phyloP scores from a whole-genome alignment of 345 rosid genomes.

The Physaria fendleri region DNA sequence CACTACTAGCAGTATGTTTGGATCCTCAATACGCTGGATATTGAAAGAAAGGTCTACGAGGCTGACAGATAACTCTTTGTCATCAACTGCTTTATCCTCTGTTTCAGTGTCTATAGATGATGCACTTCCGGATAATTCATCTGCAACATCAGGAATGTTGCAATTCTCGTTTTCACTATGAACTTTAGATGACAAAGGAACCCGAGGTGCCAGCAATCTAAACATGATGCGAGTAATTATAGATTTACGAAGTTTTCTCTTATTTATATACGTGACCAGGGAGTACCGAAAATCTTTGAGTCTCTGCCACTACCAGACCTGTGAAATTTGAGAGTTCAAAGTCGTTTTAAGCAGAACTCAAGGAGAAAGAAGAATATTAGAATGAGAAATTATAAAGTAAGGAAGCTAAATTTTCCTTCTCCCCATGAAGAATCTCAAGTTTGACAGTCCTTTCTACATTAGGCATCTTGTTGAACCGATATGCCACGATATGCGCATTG shows the following conservation, averaged over 20 bases:
- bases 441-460: slow-evolving; percentile 51
- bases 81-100: slow-evolving; percentile 37
- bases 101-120: slow-evolving; percentile 36
- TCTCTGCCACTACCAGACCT: slow-evolving; percentile 26
- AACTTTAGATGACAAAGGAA: slow-evolving; percentile 29
- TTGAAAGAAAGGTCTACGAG: slow-evolving; percentile 37
- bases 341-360: background rate
- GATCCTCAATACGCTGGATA: slow-evolving; percentile 47
- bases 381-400: slow-evolving; percentile 11
- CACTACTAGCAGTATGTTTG: slow-evolving; percentile 40
- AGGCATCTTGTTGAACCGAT: slow-evolving; percentile 42
- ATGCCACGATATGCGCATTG: slow-evolving; percentile 86
- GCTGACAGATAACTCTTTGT: slow-evolving; percentile 35
- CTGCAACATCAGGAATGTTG: slow-evolving; percentile 14
- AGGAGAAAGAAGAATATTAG: background rate
- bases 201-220: slow-evolving; percentile 51
- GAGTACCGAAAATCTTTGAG: slow-evolving; percentile 58
- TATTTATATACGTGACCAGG: slow-evolving; percentile 52
- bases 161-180: slow-evolving; percentile 52
- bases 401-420: slow-evolving; percentile 52
- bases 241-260: slow-evolving; percentile 52
- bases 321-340: slow-evolving; percentile 4
- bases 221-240: slow-evolving; percentile 50
- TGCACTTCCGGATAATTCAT: slow-evolving; percentile 19
- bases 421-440: slow-evolving; percentile 63